Percentiles rank a stretch among this genome's conserved stretches.
Conservation (phyloP, 208 protist genomes). For the Angomonas ambiguus region DNA sequence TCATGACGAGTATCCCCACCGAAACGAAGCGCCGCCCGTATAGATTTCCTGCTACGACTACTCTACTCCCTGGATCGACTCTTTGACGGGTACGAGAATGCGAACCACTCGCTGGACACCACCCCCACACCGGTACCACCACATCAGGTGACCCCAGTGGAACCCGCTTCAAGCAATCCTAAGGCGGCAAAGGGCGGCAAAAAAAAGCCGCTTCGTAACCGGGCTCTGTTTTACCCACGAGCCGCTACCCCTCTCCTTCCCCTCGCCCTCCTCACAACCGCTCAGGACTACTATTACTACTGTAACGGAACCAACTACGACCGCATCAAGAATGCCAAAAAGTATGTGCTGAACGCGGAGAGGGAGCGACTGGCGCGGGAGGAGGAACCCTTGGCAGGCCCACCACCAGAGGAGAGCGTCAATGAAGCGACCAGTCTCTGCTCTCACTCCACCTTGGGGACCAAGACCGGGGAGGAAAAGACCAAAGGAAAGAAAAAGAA, state of each 20-base stretch:
- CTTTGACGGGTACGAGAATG: background rate
- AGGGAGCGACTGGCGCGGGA: no score
- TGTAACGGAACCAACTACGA: background rate
- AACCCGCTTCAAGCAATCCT: background rate
- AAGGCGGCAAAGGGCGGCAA: background rate
- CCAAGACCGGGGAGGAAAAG: background rate
- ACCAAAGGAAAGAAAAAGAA: background rate
- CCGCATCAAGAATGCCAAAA: background rate
- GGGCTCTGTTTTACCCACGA: background rate
- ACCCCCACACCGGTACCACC: background rate
- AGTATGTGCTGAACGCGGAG: no score
- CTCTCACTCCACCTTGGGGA: no score
- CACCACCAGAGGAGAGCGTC: background rate
- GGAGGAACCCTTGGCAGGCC: background rate
- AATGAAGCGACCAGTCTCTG: background rate
- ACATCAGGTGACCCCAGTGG: background rate
- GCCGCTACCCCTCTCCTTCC: background rate
- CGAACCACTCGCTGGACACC: background rate
- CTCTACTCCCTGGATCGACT: background rate
- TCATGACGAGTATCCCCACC: background rate
- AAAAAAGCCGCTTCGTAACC: background rate
- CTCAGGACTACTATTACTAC: background rate
- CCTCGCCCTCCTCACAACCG: background rate
- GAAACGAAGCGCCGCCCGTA: background rate
- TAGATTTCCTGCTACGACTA: background rate